Percentiles rank a stretch among this genome's conserved stretches.
phyloP scores from a whole-genome alignment of 495 filamentous ascomycete genomes.

The Podospora fimiseda region DNA sequence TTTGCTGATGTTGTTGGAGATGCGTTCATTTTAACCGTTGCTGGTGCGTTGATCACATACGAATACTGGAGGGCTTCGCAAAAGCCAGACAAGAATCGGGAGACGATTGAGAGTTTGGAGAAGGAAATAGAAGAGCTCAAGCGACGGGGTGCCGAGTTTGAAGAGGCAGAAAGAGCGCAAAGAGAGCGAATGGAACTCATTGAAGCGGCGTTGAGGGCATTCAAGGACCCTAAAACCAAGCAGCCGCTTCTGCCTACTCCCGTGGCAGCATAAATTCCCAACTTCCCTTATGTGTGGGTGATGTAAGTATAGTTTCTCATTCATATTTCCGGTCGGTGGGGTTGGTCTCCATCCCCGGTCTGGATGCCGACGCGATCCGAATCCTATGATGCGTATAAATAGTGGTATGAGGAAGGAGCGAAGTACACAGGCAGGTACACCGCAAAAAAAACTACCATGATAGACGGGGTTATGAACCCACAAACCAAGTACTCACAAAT shows the following conservation, averaged over 20 bases:
- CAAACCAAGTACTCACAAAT: too few species aligned
- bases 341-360: too few species aligned
- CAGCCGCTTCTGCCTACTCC: constrained; percentile 33
- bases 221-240: constrained; percentile 50
- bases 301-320: constrained; percentile 2
- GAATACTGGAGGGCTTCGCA: constrained; percentile 68
- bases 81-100: constrained; percentile 63
- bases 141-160: constrained; percentile 56
- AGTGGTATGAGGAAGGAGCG: too few species aligned
- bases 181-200: constrained; percentile 54
- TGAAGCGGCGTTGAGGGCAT: constrained; percentile 59
- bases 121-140: constrained; percentile 54
- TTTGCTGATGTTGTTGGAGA: constrained; percentile 95
- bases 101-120: constrained; percentile 66
- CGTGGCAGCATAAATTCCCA: neutral
- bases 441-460: too few species aligned
- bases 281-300: too few species aligned
- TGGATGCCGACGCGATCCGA: too few species aligned
- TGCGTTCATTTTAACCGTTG: constrained; percentile 79
- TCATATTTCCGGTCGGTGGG: too few species aligned
- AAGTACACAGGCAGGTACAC: too few species aligned
- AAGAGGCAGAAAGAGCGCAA: constrained; percentile 54
- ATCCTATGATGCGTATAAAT: too few species aligned
- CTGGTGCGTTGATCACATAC: constrained; percentile 68
- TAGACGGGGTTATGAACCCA: too few species aligned